A percentile compares a stretch with the other conserved stretches of the same genome.
Conservation (phyloP, 1,284 basidiomycete species). For the Exobasidium cylindrosporum region DNA sequence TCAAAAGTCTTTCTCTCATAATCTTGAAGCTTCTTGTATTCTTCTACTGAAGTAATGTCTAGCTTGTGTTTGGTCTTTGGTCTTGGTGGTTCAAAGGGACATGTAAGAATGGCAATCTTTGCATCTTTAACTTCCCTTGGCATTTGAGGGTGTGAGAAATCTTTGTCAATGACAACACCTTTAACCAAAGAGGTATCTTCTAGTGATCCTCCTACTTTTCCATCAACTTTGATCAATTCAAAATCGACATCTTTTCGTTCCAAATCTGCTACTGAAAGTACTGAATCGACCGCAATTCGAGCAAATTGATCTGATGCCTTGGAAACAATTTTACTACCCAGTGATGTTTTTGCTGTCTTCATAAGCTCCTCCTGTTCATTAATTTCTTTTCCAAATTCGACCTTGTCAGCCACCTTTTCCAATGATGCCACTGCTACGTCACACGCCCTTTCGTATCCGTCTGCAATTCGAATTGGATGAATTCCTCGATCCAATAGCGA, state of each 20-base stretch:
- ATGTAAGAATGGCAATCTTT: slow-evolving; percentile 91
- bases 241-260: slow-evolving; percentile 93
- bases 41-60: slow-evolving; percentile 95
- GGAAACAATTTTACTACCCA: slow-evolving; percentile 98
- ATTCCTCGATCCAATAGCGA: slow-evolving; percentile 92
- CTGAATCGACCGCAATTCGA: slow-evolving; percentile 94
- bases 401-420: slow-evolving; percentile 84
- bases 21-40: slow-evolving; percentile 88
- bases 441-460: slow-evolving; percentile 95
- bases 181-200: slow-evolving; percentile 90
- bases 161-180: slow-evolving; percentile 97
- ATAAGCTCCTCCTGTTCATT: slow-evolving; percentile 72
- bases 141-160: slow-evolving; percentile 99
- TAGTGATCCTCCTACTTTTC: slow-evolving; percentile 94
- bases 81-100: slow-evolving; percentile 95
- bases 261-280: slow-evolving; percentile 90
- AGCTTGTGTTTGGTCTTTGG: slow-evolving; percentile 99
- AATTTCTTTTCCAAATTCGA: slow-evolving; percentile 77
- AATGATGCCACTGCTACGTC: slow-evolving; percentile 82
- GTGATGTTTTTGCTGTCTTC: slow-evolving; percentile 90
- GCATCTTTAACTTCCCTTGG: slow-evolving; percentile 82
- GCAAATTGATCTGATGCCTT: slow-evolving; percentile 94
- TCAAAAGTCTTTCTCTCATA: slow-evolving; percentile 96
- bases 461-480: slow-evolving; percentile 96
- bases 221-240: slow-evolving; percentile 98